Evolutionary conservation across 805 yeast genomes (phyloP).

Genomic region (Ogataea ganodermae): DNA sequence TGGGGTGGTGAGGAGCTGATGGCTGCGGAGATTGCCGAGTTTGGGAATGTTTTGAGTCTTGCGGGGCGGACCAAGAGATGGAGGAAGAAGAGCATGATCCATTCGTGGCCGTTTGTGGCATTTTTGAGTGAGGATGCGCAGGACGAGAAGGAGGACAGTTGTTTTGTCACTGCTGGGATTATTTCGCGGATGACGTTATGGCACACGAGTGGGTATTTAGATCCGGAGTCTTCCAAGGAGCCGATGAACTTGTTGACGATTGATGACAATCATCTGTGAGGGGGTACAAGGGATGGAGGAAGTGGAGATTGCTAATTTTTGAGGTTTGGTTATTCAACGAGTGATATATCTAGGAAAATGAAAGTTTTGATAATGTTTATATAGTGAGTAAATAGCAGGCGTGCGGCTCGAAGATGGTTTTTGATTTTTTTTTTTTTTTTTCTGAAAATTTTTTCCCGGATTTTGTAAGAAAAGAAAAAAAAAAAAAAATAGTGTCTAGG

Average conservation of each 20-base stretch:
- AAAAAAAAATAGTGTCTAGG: too few species aligned
- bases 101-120: conserved; percentile 50
- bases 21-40: conserved; percentile 38
- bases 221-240: conserved; percentile 26
- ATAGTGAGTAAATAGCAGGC: neutral
- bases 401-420: conserved; percentile 6
- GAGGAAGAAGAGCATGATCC: conserved; percentile 39
- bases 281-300: neutral
- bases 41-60: conserved; percentile 29
- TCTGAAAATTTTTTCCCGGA: neutral
- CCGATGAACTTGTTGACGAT: conserved; percentile 38
- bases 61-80: conserved; percentile 38
- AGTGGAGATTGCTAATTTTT: neutral
- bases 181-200: conserved; percentile 48
- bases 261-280: conserved; percentile 32
- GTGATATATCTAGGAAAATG: too few species aligned
- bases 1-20: conserved; percentile 48
- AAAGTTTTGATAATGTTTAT: neutral
- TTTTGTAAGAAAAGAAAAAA: neutral
- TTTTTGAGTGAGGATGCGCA: conserved; percentile 43
- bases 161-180: conserved; percentile 40
- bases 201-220: conserved; percentile 36
- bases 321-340: too few species aligned
- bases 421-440: conserved; percentile 4
- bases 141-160: conserved; percentile 45